Evolutionary conservation across 1,284 basidiomycete species (phyloP), one percentile per base, ranked within the genome.

Genomic region (Nidula niveotomentosa): DNA sequence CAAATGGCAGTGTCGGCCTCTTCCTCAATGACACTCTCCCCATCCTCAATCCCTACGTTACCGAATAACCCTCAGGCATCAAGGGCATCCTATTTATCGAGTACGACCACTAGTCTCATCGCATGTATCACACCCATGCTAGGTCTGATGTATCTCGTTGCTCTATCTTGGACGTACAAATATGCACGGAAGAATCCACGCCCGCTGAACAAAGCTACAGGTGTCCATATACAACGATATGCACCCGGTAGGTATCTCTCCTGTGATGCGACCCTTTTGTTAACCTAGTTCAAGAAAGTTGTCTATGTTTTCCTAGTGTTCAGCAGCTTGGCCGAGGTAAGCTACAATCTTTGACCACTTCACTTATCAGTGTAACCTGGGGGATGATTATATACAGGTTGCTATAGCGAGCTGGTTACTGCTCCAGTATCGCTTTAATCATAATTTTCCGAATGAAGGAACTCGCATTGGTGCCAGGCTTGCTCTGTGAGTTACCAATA

Each of bases 331-430:
- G 69, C 76, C 3, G 75, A 78, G 71, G 84, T 83, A 60, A 18
- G 58, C 34, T 35, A 34, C 17, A 46, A 18, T 33, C 51, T 47
- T 33, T 10, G 13, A 12, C 44, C 30, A 8, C 6, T 48, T 36
- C 13, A 35, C 8, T 48, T 13, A 54, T n/a, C 18, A 8, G 30
- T n/a, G 6, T 36, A 35, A 36, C 49, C 13, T 49, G 36, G 12
- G 51, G 30, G 30, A 49, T 51, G 36, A 36, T 35, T 35, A 53
- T n/a, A 43, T n/a, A 51, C 30, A 85, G 84, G 65, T 79, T 17
- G 80, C 81, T 4, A 67, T 80, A 36, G 67, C 78, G 45, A 77
- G 74, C 56, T 86, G 84, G 84, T 67, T 86, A 45, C 62, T 84
- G 34, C 64, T 81, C 6, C 81, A 84, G 62, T 85, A 79, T 63